These are phyloP conservation scores for Gelatoporia subvermispora DNA, from an alignment of 768 basidiomycete species.

Conservation along the genomic window DNA sequence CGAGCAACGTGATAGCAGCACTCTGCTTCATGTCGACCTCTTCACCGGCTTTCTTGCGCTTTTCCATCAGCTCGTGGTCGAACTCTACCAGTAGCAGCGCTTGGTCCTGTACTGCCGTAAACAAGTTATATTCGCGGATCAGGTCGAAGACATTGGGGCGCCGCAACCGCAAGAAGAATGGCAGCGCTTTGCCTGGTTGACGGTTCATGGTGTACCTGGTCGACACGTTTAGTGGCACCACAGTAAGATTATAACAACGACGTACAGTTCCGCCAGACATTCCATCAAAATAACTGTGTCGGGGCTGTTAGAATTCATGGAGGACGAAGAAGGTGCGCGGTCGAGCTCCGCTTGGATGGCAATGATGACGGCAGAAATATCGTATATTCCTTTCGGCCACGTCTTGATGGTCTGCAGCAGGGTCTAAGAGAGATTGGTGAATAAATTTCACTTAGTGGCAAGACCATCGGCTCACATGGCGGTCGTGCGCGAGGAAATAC, in stretches of 20 bases:
- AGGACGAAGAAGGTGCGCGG: constrained; percentile 46
- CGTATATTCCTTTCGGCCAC: constrained; percentile 92
- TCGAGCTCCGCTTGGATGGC: constrained; percentile 83
- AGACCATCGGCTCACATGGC: constrained; percentile 40
- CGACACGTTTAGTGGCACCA: neutral
- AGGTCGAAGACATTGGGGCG: constrained; percentile 90
- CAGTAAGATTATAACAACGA: constrained; percentile 4
- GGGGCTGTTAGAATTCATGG: constrained; percentile 35
- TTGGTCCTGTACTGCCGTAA: constrained; percentile 93
- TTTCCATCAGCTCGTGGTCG: constrained; percentile 79
- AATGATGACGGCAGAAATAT: constrained; percentile 81
- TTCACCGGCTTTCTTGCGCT: constrained; percentile 38
- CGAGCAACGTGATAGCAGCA: constrained; percentile 80
- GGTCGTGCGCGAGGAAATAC: constrained; percentile 77
- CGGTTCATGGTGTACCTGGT: constrained; percentile 80
- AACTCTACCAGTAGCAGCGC: constrained; percentile 91
- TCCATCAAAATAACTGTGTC: constrained; percentile 78
- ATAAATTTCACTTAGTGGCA: neutral
- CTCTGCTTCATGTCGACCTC: constrained; percentile 45
- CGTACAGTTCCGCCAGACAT: constrained; percentile 85
- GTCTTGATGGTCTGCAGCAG: constrained; percentile 73
- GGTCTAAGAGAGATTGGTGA: constrained; percentile 38
- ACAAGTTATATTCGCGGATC: constrained; percentile 89
- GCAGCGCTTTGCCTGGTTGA: constrained; percentile 91
- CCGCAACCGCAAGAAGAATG: constrained; percentile 82